A percentile compares a stretch with the other conserved stretches of the same genome.
These are phyloP conservation scores for Kwoniella shivajii DNA, from an alignment of 1,284 basidiomycete species.

Conservation along the genomic window DNA sequence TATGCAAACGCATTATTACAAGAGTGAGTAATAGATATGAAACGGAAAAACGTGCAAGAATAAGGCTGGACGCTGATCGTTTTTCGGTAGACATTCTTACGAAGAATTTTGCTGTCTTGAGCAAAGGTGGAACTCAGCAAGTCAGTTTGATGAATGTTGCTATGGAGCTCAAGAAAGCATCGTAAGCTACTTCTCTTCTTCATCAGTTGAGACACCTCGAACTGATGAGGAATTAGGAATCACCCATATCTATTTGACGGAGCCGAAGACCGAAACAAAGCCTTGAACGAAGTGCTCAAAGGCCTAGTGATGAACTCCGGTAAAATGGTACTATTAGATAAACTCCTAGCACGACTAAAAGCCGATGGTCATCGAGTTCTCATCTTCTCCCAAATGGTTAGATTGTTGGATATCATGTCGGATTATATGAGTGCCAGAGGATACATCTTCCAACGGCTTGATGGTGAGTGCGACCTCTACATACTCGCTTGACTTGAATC, in stretches of 20 bases:
- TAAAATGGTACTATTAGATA: conserved; percentile 96
- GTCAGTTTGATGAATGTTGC: conserved; percentile 94
- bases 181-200: conserved; percentile 46
- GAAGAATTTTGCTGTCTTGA: conserved; percentile 91
- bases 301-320: conserved; percentile 97
- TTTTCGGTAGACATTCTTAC: conserved; percentile 73
- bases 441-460: conserved; percentile 79
- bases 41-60: background rate
- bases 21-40: conserved; percentile 59
- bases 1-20: conserved; percentile 97
- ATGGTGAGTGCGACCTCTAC: too few relatives aligned
- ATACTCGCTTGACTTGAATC: too few relatives aligned
- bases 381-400: conserved; percentile 99
- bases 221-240: conserved; percentile 59
- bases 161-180: conserved; percentile 96
- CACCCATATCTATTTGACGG: conserved; percentile 98
- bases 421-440: conserved; percentile 92
- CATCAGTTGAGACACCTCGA: background rate
- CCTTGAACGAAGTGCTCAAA: conserved; percentile 79
- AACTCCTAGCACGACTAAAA: conserved; percentile 83
- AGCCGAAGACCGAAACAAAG: conserved; percentile 72
- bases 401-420: conserved; percentile 96
- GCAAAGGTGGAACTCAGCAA: conserved; percentile 82
- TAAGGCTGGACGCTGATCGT: conserved; percentile 1
- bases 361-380: conserved; percentile 92